phyloP scores from a whole-genome alignment of 176 grass and related monocot genomes.

The Lolium rigidum region DNA sequence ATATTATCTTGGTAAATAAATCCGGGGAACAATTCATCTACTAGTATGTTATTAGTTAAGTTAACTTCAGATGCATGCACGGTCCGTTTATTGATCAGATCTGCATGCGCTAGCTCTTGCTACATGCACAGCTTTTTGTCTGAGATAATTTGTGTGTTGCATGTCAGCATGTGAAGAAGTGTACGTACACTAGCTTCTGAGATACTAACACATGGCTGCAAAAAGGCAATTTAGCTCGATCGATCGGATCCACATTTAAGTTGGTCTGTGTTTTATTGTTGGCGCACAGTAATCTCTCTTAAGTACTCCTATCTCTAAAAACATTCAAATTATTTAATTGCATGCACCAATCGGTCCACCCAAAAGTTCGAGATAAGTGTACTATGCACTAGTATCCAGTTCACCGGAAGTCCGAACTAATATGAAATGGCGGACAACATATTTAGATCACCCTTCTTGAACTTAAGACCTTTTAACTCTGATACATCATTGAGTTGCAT shows the following conservation, averaged over 20 bases:
- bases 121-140: neutral
- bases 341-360: neutral
- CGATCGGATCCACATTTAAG: neutral
- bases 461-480: no score
- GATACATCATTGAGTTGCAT: neutral
- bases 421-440: no score
- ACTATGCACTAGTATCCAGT: neutral
- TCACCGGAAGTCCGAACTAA: neutral
- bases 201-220: neutral
- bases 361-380: neutral
- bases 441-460: no score
- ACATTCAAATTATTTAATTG: neutral
- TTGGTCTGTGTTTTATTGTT: neutral
- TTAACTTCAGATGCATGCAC: neutral
- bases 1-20: neutral
- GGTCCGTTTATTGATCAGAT: neutral
- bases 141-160: constrained; percentile 26
- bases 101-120: neutral
- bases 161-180: constrained; percentile 1
- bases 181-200: neutral
- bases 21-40: neutral
- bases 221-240: neutral
- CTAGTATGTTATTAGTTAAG: neutral
- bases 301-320: neutral
- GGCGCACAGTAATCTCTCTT: neutral